Percentiles rank a stretch among this genome's conserved stretches.
These are phyloP conservation scores for Kodamaea ohmeri DNA, from an alignment of 1,139 yeast species.

Conservation along the genomic window DNA sequence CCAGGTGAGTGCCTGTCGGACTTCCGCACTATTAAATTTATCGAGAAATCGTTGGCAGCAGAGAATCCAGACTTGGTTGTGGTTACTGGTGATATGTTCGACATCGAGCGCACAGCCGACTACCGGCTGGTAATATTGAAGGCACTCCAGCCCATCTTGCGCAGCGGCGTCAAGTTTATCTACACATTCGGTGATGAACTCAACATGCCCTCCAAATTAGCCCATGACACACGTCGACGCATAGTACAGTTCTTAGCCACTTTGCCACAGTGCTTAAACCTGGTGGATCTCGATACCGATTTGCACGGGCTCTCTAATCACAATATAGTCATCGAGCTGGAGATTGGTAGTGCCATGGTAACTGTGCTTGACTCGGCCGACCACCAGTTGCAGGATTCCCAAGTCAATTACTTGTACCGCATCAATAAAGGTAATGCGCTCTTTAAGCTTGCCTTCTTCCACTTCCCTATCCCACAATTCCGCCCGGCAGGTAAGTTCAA, in stretches of 20 bases:
- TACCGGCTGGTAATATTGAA: constrained; percentile 36
- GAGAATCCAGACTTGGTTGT: constrained; percentile 40
- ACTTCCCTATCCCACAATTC: constrained; percentile 51
- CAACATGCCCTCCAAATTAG: constrained; percentile 9
- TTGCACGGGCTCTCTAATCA: constrained; percentile 40
- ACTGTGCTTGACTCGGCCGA: constrained; percentile 36
- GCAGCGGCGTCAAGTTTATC: constrained; percentile 30
- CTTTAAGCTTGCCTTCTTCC: constrained; percentile 45
- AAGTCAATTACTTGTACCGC: constrained; percentile 23
- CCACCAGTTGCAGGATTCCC: constrained; percentile 30
- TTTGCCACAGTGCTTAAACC: constrained; percentile 40
- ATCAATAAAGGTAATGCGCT: constrained; percentile 12
- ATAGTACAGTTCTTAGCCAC: constrained; percentile 26
- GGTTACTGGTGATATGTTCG: constrained; percentile 43
- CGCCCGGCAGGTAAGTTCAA: constrained; percentile 49
- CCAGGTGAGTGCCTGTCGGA: constrained; percentile 27
- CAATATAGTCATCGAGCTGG: constrained; percentile 20
- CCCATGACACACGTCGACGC: constrained; percentile 7
- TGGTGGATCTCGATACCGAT: constrained; percentile 16
- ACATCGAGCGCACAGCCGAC: constrained; percentile 25
- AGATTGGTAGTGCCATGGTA: constrained; percentile 24
- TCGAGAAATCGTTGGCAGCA: constrained; percentile 23
- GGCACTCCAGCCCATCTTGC: constrained; percentile 35
- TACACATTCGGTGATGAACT: constrained; percentile 42
- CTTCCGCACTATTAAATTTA: constrained; percentile 29